Conservation (phyloP, 108 stramenopile species). For the Skeletonema menzelii region DNA sequence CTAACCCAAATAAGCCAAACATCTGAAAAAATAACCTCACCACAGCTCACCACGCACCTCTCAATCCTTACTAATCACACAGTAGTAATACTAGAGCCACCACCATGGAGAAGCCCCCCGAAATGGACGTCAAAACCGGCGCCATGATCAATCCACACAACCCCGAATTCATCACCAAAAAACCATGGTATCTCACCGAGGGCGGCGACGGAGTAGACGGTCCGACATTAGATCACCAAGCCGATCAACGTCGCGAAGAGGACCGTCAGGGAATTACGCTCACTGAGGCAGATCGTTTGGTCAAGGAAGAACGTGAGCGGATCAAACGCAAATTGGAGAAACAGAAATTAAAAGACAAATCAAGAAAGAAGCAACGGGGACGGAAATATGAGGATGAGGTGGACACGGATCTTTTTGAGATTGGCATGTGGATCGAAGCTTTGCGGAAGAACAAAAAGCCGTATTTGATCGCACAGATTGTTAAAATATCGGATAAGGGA, state of each 20-base stretch:
- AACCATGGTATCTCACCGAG: slow-evolving; percentile 97
- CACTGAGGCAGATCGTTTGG: slow-evolving; percentile 57
- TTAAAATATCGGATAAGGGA: slow-evolving; percentile 68
- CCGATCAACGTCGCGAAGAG: slow-evolving; percentile 45
- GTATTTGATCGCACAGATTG: slow-evolving; percentile 82
- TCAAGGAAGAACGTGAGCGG: slow-evolving; percentile 59
- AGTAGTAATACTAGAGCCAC: background rate
- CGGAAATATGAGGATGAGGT: slow-evolving; percentile 8
- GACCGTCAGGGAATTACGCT: slow-evolving; percentile 54
- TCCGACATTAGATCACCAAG: slow-evolving; percentile 93
- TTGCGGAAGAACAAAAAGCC: slow-evolving; percentile 82
- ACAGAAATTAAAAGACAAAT: slow-evolving; percentile 34
- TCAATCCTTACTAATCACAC: background rate
- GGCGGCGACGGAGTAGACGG: slow-evolving; percentile 57
- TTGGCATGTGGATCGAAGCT: slow-evolving; percentile 91
- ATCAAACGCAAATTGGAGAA: slow-evolving; percentile 44
- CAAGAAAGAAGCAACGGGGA: slow-evolving; percentile 1
- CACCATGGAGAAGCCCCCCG: slow-evolving; percentile 55
- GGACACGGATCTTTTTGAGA: slow-evolving; percentile 36
- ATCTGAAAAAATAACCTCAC: too few relatives aligned
- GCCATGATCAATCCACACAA: slow-evolving; percentile 99
- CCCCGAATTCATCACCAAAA: slow-evolving; percentile 98
- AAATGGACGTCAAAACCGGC: slow-evolving; percentile 87
- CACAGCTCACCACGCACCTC: too few relatives aligned
- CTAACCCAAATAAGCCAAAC: too few relatives aligned